These are phyloP conservation scores for Xerophyta viscosa DNA, from an alignment of 106 monocot species.

Conservation along the genomic window DNA sequence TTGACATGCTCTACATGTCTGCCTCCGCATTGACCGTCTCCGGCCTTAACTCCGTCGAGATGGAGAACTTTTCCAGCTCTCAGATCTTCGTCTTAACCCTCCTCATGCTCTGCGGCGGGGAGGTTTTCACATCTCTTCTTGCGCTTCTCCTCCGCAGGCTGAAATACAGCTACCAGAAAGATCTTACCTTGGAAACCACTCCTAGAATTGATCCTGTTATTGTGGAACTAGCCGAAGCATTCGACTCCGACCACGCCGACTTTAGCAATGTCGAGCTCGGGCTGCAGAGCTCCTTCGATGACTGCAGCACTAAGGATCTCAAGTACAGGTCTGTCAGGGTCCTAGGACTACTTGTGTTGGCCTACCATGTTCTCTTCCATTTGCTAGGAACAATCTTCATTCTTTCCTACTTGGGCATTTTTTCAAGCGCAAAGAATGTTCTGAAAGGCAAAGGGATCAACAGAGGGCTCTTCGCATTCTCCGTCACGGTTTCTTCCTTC, in stretches of 20 bases:
- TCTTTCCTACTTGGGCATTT: slow-evolving; percentile 11
- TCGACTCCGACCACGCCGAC: too few relatives aligned
- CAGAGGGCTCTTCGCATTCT: slow-evolving; percentile 17
- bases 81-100: slow-evolving; percentile 35
- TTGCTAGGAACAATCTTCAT: slow-evolving; percentile 5
- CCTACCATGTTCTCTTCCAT: slow-evolving; percentile 17
- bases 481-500: slow-evolving; percentile 30
- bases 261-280: too few relatives aligned
- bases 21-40: slow-evolving; percentile 34
- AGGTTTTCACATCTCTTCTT: slow-evolving; percentile 35
- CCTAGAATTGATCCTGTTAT: too few relatives aligned
- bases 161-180: background rate
- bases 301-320: background rate
- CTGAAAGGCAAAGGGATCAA: slow-evolving; percentile 22
- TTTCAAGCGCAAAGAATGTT: slow-evolving; percentile 13
- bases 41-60: slow-evolving; percentile 26
- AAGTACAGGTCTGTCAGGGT: background rate
- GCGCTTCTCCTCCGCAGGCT: slow-evolving; percentile 9
- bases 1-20: slow-evolving; percentile 56
- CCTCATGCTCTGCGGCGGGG: slow-evolving; percentile 42
- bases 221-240: too few relatives aligned
- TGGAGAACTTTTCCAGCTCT: slow-evolving; percentile 39
- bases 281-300: background rate
- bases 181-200: too few relatives aligned
- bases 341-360: slow-evolving; percentile 11